Percentiles rank a stretch among this genome's conserved stretches.
These are phyloP conservation scores for Coffea eugenioides DNA, from an alignment of 257 asterid genomes.

Conservation along the genomic window DNA sequence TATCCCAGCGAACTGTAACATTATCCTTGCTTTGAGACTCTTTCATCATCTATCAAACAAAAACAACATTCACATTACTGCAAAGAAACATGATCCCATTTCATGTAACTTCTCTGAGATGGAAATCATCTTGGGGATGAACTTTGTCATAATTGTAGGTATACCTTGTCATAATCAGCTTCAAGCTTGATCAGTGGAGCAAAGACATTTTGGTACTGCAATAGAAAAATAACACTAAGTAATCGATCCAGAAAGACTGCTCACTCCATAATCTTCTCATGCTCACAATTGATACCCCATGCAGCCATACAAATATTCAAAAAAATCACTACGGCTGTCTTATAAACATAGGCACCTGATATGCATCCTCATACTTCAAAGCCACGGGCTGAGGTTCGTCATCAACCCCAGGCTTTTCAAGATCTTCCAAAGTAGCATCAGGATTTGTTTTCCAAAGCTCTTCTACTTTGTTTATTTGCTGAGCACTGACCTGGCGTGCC, in stretches of 20 bases:
- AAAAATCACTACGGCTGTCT: constrained; percentile 1
- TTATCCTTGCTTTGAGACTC: constrained; percentile 99
- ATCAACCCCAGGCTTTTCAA: constrained; percentile 99
- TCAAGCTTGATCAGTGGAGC: constrained; percentile 99
- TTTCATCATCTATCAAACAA: constrained; percentile 82
- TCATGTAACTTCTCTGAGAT: neutral
- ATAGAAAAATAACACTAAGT: constrained; percentile 4
- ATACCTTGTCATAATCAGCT: constrained; percentile 99
- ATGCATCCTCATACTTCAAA: constrained; percentile 95
- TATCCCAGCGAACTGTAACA: constrained; percentile 89
- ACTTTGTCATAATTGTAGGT: neutral
- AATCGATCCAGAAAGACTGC: neutral
- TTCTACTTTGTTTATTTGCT: constrained; percentile 96
- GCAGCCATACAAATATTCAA: neutral
- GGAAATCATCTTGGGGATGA: neutral
- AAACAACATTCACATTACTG: neutral
- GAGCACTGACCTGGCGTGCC: constrained; percentile 98
- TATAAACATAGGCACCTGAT: constrained; percentile 58
- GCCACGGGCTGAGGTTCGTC: constrained; percentile 97
- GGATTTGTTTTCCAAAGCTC: constrained; percentile 99
- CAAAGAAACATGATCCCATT: neutral
- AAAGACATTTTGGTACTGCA: constrained; percentile 97
- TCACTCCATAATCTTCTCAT: neutral
- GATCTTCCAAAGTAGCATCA: constrained; percentile 95
- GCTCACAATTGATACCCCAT: neutral